Conservation (phyloP, 306 rosid species). For the Cucurbita pepo region DNA sequence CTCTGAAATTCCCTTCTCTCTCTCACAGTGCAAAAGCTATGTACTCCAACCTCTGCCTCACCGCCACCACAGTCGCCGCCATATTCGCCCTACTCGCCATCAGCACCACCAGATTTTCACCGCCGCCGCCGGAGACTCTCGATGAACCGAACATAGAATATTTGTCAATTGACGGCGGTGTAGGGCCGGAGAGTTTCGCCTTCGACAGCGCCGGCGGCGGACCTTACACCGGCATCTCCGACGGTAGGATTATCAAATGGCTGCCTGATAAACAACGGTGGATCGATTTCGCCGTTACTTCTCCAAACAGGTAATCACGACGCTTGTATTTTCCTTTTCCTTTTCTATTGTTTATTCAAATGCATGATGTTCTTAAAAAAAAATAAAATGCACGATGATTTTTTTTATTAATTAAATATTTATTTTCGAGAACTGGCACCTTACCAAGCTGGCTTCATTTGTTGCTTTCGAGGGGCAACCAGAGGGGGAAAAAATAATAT, state of each 20-base stretch:
- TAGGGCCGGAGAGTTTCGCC: constrained; percentile 60
- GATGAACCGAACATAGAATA: constrained; percentile 8
- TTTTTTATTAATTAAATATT: not conserved
- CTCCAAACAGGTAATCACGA: constrained; percentile 29
- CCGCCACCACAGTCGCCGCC: constrained; percentile 6
- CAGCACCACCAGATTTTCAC: not conserved
- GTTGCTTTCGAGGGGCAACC: not conserved
- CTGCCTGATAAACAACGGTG: constrained; percentile 17
- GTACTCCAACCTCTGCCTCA: not conserved
- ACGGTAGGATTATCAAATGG: constrained; percentile 67
- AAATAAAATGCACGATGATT: not conserved
- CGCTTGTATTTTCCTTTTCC: not conserved
- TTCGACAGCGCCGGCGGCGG: constrained; percentile 47
- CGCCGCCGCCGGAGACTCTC: not conserved
- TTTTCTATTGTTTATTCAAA: not conserved
- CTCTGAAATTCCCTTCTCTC: not conserved
- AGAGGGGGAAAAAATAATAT: not conserved
- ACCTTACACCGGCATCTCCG: constrained; percentile 62
- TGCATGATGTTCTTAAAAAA: not conserved
- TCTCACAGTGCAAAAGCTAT: not conserved
- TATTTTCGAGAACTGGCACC: not conserved
- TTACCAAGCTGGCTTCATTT: not conserved
- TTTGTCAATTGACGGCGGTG: constrained; percentile 20
- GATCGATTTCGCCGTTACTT: constrained; percentile 39
- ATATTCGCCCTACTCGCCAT: constrained; percentile 6